Percentiles rank a stretch among this genome's conserved stretches.
Conservation (phyloP, 148 eudicot species). For the Arbutus unedo region DNA sequence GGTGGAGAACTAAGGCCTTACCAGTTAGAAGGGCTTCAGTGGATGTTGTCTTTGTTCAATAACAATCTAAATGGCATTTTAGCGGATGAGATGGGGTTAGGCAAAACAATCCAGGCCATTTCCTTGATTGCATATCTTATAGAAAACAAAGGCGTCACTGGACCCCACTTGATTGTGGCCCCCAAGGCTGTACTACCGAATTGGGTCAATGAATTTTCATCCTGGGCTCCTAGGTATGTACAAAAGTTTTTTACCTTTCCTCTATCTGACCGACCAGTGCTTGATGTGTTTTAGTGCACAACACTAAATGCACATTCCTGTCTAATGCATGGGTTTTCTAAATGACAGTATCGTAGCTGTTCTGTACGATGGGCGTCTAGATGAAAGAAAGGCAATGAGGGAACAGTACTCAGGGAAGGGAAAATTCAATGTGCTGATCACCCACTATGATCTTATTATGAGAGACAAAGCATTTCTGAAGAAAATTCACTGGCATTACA, state of each 20-base stretch:
- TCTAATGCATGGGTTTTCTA: conserved; percentile 10
- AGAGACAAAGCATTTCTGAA: conserved; percentile 84
- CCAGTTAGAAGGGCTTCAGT: conserved; percentile 98
- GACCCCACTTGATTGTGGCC: conserved; percentile 95
- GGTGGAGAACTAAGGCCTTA: conserved; percentile 97
- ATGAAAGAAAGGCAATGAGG: conserved; percentile 76
- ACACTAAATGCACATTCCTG: neutral
- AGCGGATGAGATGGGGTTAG: conserved; percentile 99
- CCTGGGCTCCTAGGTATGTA: conserved; percentile 90
- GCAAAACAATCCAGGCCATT: conserved; percentile 96
- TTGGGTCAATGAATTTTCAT: conserved; percentile 78
- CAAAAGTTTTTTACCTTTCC: neutral
- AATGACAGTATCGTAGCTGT: conserved; percentile 67
- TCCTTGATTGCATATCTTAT: conserved; percentile 82
- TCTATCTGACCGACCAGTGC: neutral
- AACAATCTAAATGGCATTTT: conserved; percentile 95
- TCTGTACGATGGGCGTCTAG: conserved; percentile 83
- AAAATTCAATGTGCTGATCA: conserved; percentile 80
- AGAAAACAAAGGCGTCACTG: conserved; percentile 86
- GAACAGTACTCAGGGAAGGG: conserved; percentile 82
- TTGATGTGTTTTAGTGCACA: neutral
- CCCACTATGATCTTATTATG: conserved; percentile 96
- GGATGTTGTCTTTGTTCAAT: conserved; percentile 96
- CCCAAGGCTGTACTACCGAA: conserved; percentile 98
- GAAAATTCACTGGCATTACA: conserved; percentile 90